phyloP scores from a whole-genome alignment of 2,329 filamentous ascomycete genomes.

The Trichoderma afroharzianum region DNA sequence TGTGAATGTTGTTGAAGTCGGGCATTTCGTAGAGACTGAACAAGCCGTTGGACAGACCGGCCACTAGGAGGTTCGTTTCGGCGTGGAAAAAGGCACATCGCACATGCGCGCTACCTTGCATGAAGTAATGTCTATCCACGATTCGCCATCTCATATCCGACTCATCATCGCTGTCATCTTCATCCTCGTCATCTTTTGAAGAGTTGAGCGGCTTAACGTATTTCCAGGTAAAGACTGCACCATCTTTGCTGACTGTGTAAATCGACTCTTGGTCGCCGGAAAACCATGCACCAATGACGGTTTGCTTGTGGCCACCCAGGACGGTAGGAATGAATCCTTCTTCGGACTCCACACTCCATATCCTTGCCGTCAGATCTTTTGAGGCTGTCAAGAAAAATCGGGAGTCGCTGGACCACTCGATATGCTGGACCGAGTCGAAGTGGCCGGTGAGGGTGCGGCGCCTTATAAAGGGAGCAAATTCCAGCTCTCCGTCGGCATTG shows the following conservation, averaged over 20 bases:
- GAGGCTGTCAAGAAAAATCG: slow-evolving; percentile 90
- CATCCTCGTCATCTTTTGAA: slow-evolving; percentile 54
- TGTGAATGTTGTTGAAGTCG: slow-evolving; percentile 93
- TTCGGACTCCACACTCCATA: slow-evolving; percentile 90
- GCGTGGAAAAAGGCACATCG: slow-evolving; percentile 90
- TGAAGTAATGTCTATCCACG: slow-evolving; percentile 86
- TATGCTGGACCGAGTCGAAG: slow-evolving; percentile 78
- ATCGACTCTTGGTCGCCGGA: slow-evolving; percentile 92
- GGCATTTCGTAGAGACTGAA: slow-evolving; percentile 96
- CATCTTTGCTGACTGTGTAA: slow-evolving; percentile 94
- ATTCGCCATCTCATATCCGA: slow-evolving; percentile 83
- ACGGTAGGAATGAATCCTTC: slow-evolving; percentile 88
- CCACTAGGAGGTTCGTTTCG: slow-evolving; percentile 85
- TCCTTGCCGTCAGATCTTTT: slow-evolving; percentile 85
- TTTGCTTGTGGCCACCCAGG: slow-evolving; percentile 85
- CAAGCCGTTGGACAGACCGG: slow-evolving; percentile 89
- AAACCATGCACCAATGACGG: slow-evolving; percentile 93
- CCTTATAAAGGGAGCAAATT: slow-evolving; percentile 91
- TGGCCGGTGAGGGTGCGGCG: slow-evolving; percentile 85
- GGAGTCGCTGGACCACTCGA: slow-evolving; percentile 95
- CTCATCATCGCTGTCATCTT: slow-evolving; percentile 52
- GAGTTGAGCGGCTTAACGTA: slow-evolving; percentile 63
- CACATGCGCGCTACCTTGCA: slow-evolving; percentile 82
- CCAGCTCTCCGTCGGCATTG: slow-evolving; percentile 73
- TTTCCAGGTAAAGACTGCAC: slow-evolving; percentile 92